Base-by-base conservation (phyloP, 257 asterid species). In the Lycium ferocissimum region DNA sequence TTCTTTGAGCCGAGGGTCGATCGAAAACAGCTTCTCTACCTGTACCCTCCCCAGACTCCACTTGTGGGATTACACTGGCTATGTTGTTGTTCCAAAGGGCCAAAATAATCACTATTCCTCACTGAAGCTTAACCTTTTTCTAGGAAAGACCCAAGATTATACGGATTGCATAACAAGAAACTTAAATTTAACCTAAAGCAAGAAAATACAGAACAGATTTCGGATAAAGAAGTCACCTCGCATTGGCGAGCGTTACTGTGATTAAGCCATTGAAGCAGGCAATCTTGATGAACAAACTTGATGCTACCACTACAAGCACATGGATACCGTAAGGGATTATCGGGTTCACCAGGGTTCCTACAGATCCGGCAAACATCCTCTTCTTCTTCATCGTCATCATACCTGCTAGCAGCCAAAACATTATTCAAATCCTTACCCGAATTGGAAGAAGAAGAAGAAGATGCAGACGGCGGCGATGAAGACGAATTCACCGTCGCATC, bases 281-380 rank as follows among this genome's bases (percentile, higher is more conserved):
- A 96, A 82, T 96, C 98, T 90, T 95, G 98, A 83, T 96, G 99
- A 83, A 96, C 99, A 85, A 90, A 96, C 86, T 96, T 96, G 85
- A 96, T 96, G 86, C 99, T 96, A 18, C 99, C 99, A 90, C 98
- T 96, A 87, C 98, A 96, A 14, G 98, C 98, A 90, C 99, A 96
- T 20, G 99, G 99, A 79, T 95, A 95, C 37, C 92, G 93, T 86
- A 96, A 91, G 79, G 98, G 98, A 89, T 96, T 96, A 82, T 93
- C 97, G 58, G 88, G 85, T n/a, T 96, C 99, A 20, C 98, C 98
- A 1, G 99, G 96, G 86, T 93, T 96, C 71, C 99, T 89, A 85
- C 99, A 96, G 95, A 96, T 96, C 96, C 99, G 93, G 90, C 99
- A 96, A 81, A 96, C 98, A 72, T 96, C 99, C 84, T 87, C 99